Evolutionary conservation across 106 monocot species (phyloP), one percentile per base, ranked within the genome.

Genomic region (Iris macrosiphon): DNA sequence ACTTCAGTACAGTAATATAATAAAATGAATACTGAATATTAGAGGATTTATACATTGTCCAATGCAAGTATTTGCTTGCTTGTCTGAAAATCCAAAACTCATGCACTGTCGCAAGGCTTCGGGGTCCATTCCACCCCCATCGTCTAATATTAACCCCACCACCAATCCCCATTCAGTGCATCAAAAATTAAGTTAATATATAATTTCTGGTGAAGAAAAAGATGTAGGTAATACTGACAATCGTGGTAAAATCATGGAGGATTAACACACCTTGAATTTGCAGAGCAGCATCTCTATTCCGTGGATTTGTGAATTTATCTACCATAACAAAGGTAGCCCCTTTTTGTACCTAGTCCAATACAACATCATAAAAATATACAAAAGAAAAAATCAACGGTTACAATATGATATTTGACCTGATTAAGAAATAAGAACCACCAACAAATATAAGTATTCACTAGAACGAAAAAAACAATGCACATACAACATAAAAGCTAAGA

Each of bases 51-150:
- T 81, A 90, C 90, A 90, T 32, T 90, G 90, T 33, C 90, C 90
- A 66, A 90, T 90, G 6, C 65, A 78, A 53, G 67, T 42, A 44
- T 63, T 57, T 23, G 81, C 74, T 14, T 63, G 62, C 55, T 90
- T 90, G 40, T 85, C 73, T 50, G 90, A 90, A 72, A 85, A 90
- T 29, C 90, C 90, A 67, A 90, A 85, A 53, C 90, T 90, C 77
- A 90, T 78, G 53, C 90, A 90, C 20, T 70, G 62, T 14, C 85
- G 66, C 61, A 90, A 40, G 13, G 75, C 59, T 69, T 78, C 72
- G 22, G 81, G 78, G 69, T 78, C 78, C 90, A 90, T 90, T 69
- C 90, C 90, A 46, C 85, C 72, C 55, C 90, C 90, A 72, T 90
- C 75, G 69, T 90, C 90, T 90, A 21, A 46, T 54, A 31, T n/a